Evolutionary conservation across 73 alveolate species (phyloP), one percentile per base, ranked within the genome.

Genomic region (Paramecium tetraurelia): DNA sequence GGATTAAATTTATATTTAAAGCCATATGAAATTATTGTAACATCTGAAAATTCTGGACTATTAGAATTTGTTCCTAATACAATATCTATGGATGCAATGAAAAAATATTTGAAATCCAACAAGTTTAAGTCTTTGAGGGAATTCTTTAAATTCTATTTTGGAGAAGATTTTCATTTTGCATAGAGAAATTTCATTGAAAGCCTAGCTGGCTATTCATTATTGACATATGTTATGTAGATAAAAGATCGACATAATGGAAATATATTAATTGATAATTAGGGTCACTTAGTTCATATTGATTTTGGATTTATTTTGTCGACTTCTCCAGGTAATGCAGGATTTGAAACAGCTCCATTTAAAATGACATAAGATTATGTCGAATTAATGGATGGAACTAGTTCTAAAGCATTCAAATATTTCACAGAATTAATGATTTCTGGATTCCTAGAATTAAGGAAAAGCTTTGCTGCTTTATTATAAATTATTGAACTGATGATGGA

Each of bases 201-300:
- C 48, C 93, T 97, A 83, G 99, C 99, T 8, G 99, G 99, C 2
- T 99, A 99, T 92, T 96, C 99, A 8, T 94, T 98, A 33, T 97
- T 96, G 83, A 97, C 99, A 93, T 98, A 97, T 92, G 76, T 98
- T 31, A 92, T 98, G 53, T 95, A 98, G 80, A 95, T 98, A 22
- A 98, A 97, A 85, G 99, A 98, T 92, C 93, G 99, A 84, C 99
- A 98, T 92, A 98, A 98, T 95, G 99, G 98, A 24, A 98, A 98
- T 92, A 98, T 98, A 24, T 70, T 98, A 93, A 93, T 98, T 58
- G 99, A 97, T 85, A 90, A 92, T 71, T 96, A 96, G 84, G 99
- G 99, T 24, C 99, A 97, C 86, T 95, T 98, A 46, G 95, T 98
- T 59, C 99, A 98, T 86, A 94, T 97, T 1, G 99, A 98, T 88